phyloP scores from a whole-genome alignment of 2,329 filamentous ascomycete genomes.

The Ophiostoma ulmi region DNA sequence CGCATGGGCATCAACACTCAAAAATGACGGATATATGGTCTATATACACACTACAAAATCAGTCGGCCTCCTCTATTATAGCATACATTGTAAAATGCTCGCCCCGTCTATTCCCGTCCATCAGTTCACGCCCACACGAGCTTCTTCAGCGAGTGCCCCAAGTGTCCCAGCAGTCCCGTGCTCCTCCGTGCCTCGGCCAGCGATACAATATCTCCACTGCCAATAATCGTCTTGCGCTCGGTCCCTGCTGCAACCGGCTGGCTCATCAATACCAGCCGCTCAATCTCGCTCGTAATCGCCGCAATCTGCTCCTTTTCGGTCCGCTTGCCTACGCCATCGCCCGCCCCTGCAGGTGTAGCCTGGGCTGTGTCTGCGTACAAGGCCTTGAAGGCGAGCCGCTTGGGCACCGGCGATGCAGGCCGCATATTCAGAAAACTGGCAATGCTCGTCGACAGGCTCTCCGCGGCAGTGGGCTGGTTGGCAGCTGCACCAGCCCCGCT shows the following conservation, averaged over 20 bases:
- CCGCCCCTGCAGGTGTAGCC: conserved; percentile 38
- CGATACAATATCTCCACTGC: conserved; percentile 69
- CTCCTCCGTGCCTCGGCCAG: conserved; percentile 79
- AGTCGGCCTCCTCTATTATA: neutral
- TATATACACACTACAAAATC: neutral
- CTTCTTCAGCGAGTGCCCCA: conserved; percentile 88
- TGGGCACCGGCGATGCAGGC: conserved; percentile 31
- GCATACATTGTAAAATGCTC: neutral
- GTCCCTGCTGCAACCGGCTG: conserved; percentile 39
- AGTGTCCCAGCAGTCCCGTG: conserved; percentile 78
- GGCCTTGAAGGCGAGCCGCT: conserved; percentile 52
- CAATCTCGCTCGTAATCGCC: conserved; percentile 70
- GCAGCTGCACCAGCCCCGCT: conserved; percentile 25
- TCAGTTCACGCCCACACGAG: conserved; percentile 67
- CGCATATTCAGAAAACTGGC: conserved; percentile 42
- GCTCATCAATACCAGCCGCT: conserved; percentile 55
- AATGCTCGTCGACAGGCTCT: conserved; percentile 33
- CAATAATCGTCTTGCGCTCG: conserved; percentile 46
- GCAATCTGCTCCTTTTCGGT: conserved; percentile 54
- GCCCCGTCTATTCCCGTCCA: neutral
- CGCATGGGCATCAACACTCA: neutral
- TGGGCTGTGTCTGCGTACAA: conserved; percentile 50
- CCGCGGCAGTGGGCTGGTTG: neutral
- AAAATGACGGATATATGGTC: neutral
- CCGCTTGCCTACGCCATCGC: conserved; percentile 33